phyloP scores from a whole-genome alignment of 148 eudicot species.

The Camellia granthamiana region DNA sequence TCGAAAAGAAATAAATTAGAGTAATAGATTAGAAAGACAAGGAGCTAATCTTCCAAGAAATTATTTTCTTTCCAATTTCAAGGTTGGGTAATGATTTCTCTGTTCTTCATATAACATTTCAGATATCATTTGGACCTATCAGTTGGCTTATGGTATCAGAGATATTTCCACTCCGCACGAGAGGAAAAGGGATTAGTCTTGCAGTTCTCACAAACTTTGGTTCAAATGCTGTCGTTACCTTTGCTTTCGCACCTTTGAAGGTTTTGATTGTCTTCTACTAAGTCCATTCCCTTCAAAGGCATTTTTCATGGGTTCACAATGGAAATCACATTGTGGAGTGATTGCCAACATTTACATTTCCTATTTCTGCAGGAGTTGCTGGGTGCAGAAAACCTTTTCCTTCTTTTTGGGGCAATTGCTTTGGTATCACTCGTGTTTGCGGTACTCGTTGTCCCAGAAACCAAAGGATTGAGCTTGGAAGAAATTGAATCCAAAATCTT shows the following conservation, averaged over 20 bases:
- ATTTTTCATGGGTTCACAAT: not conserved
- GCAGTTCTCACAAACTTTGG: constrained; percentile 93
- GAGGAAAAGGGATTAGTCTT: constrained; percentile 96
- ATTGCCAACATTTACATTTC: constrained; percentile 12
- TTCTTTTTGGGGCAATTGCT: constrained; percentile 81
- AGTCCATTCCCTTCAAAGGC: constrained; percentile 1
- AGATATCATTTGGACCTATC: constrained; percentile 98
- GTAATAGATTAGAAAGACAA: not conserved
- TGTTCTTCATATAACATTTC: constrained; percentile 16
- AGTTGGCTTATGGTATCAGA: constrained; percentile 99
- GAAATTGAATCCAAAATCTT: constrained; percentile 82
- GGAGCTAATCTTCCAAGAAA: too few species aligned
- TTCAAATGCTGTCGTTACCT: constrained; percentile 90
- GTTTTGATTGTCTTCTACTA: constrained; percentile 26
- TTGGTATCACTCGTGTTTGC: constrained; percentile 70
- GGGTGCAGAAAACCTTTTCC: constrained; percentile 87
- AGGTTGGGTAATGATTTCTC: constrained; percentile 6
- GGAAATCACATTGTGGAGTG: not conserved
- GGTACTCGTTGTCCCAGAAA: constrained; percentile 67
- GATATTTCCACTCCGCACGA: constrained; percentile 92
- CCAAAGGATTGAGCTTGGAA: constrained; percentile 96
- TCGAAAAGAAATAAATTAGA: not conserved
- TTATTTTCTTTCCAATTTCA: not conserved
- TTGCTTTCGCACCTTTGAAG: constrained; percentile 93
- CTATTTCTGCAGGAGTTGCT: constrained; percentile 67